Evolutionary conservation across 2,329 filamentous ascomycete species (phyloP), one percentile per base, ranked within the genome.

Genomic region (Penicillium sp.): DNA sequence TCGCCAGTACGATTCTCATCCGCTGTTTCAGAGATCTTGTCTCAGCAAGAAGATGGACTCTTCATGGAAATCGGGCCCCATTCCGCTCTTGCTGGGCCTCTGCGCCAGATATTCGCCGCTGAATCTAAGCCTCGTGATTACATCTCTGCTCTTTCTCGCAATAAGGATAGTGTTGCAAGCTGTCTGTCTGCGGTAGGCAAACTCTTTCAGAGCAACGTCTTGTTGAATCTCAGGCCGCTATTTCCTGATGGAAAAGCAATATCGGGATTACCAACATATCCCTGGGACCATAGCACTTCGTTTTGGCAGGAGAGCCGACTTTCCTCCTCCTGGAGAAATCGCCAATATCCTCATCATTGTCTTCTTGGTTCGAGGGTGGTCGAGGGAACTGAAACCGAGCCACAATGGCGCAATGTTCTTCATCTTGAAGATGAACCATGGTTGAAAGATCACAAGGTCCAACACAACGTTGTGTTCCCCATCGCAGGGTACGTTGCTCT

Each of bases 391-490:
- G 55, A 61, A 5, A 28, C 67, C 1, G 63, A 74, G 13, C 76
- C 77, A 0, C 48, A 55, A 0, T 83, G 77, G 76, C 63, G 76
- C 1, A 78, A 77, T 29, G 42, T 77, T 2, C 58, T 81, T 1
- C 62, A 67, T 1, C 46, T 75, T 2, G 46, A 43, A 7, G 36
- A 63, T 19, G 45, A 54, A 0, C 52, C 58, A 1, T 83, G 81
- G 81, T 43, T 82, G 1, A 55, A 57, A 0, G 75, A 80, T 40
- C 79, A 84, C 54, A 64, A 64, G 18, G 52, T 83, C 0, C 56
- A 67, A 0, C 62, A 62, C 0, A 62, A 75, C 3, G 58, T 75
- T 1, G 61, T 82, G 1, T 79, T 78, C 39, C 80, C 80, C 0
- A 70, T 58, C 1, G 74, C 78, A 0, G 78, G 71, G 0, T 80